Evolutionary conservation across 1,139 yeast species (phyloP), one percentile per base, ranked within the genome.

Genomic region (Lodderomyces theae): DNA sequence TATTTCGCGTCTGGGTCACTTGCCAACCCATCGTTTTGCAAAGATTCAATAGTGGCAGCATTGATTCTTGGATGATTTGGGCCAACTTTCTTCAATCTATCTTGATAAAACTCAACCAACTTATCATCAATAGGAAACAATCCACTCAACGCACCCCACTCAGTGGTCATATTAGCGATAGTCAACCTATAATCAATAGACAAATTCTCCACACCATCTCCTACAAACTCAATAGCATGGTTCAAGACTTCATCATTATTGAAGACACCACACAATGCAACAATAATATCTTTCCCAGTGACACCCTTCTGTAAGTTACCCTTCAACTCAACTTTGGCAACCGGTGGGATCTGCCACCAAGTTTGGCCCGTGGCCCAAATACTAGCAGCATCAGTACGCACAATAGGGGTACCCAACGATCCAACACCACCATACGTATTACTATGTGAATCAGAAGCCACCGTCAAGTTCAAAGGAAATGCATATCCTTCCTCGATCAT

Each of bases 301-400:
- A 87, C 90, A 17, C 97, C 97, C 42, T 75, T 68, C 16, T 94
- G 96, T 45, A 92, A 76, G 50, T 77, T 65, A 34, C 97, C 97
- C 50, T 77, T 74, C 44, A 92, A 74, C 62, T 87, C 95, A 10
- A 92, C 97, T 57, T 82, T 82, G 32, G 98, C 98, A 17, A 92
- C 97, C 1, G 98, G 98, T 4, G 99, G 99, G 44, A 92, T 87
- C 78, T 94, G 98, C 98, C 98, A 92, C 99, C 99, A 92, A 3
- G 98, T 94, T 67, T 88, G 95, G 34, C 97, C 97, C 0, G 98
- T 92, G 12, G 98, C 97, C 99, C 99, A 92, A 51, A 94, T 92
- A 5, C 97, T 82, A 2, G 99, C 98, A 16, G 97, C 98, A 63
- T 92, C 99, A 0, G 99, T 94, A 63, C 99, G 79, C 43, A 92